Conservation (phyloP, 2,329 filamentous ascomycete species). For the Alternaria brassicicola region DNA sequence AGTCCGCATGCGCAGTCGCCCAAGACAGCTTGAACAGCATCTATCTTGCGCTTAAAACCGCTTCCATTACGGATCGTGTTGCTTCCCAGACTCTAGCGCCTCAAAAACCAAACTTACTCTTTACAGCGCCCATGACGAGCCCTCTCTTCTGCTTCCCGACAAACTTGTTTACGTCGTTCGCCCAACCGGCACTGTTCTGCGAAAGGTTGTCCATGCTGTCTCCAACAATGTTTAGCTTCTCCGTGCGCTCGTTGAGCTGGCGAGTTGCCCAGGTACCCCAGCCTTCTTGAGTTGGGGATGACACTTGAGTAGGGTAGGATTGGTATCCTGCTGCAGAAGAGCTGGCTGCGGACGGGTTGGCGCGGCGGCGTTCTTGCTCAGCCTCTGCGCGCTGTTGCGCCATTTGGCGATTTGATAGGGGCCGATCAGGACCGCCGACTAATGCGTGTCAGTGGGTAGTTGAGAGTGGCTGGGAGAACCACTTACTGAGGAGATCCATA, state of each 20-base stretch:
- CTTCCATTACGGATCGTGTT: neutral
- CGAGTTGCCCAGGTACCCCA: slow-evolving; percentile 81
- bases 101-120: slow-evolving; percentile 45
- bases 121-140: slow-evolving; percentile 68
- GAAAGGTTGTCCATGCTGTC: slow-evolving; percentile 85
- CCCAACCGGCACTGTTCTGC: slow-evolving; percentile 80
- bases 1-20: neutral
- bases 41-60: neutral
- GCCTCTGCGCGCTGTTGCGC: slow-evolving; percentile 79
- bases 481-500: slow-evolving; percentile 77
- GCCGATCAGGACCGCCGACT: slow-evolving; percentile 85
- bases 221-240: slow-evolving; percentile 80
- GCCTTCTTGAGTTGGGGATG: slow-evolving; percentile 52
- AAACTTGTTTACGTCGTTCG: slow-evolving; percentile 86
- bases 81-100: too few relatives aligned
- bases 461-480: neutral
- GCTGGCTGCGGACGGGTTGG: slow-evolving; percentile 42
- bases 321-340: slow-evolving; percentile 37
- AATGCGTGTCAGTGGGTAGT: slow-evolving; percentile 3
- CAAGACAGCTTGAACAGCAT: neutral
- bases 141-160: slow-evolving; percentile 87
- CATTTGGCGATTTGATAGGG: slow-evolving; percentile 86
- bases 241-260: slow-evolving; percentile 87
- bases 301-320: slow-evolving; percentile 24
- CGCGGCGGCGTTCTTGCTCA: slow-evolving; percentile 57